Base-by-base conservation (phyloP, 1,284 basidiomycete species). In the Porodaedalea pini region DNA sequence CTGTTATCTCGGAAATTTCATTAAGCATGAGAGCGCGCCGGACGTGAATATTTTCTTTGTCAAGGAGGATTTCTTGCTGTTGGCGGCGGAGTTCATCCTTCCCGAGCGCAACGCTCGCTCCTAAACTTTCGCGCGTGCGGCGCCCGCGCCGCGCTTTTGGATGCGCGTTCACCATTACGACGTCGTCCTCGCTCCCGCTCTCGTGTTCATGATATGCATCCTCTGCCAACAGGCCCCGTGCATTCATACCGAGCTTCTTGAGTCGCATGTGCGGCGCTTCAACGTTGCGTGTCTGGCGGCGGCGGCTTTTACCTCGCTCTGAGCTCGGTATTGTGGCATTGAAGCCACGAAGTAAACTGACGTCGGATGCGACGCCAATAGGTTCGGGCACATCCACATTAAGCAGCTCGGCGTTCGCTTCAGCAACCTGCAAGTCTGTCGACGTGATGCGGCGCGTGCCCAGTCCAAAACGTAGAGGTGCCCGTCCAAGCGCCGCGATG, bases 321-420 rank as follows among this genome's bases (percentile, higher is more conserved):
- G 92, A 83, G 66, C 87, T 91, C 7, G 94, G 94, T 51, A 95
- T 89, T 1, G 94, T 96, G 29, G 94, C 94, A 64, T 90, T 88
- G 71, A 96, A 97, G 0, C 94, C 94, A 43, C 87, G 82, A 40
- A 94, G 75, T 27, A 97, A 76, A 66, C 87, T 87, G 54, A 92
- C 85, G 66, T 83, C 79, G 31, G 78, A 78, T 4, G 82, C 82
- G 23, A 82, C 75, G 37, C 80, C 82, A 23, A 82, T 81, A 4
- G 78, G 80, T 62, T 86, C 86, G 7, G 89, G 87, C 2, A 93
- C 81, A 19, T 88, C 83, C 3, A 80, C 77, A 10, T 78, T 74
- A n/a, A 94, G 79, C 10, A 95, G 75, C 62, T 87, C 83, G 32
- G 88, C 87, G 4, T 88, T 87, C 4, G 85, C 88, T 73, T 94